Conservation (phyloP, 163 green algal genomes). For the Chlorella variabilis region DNA sequence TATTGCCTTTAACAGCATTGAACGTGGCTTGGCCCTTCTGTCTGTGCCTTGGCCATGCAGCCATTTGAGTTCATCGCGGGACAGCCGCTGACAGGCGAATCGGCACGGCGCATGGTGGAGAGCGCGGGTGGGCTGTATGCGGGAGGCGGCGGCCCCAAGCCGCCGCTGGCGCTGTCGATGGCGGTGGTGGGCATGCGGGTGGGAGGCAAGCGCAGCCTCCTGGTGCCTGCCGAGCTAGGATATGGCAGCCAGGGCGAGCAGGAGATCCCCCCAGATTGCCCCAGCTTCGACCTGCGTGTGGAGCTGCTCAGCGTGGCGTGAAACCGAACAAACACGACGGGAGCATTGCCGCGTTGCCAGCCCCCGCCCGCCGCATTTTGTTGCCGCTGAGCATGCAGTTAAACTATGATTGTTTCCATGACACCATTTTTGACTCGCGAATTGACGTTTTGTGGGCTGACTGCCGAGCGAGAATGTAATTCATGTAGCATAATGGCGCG, state of each 20-base stretch:
- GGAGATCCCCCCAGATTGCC: constrained; percentile 82
- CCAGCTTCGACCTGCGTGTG: constrained; percentile 81
- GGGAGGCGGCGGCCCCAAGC: constrained; percentile 77
- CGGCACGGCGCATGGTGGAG: constrained; percentile 39
- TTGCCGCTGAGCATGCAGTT: too few species aligned
- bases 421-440: too few species aligned
- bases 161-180: constrained; percentile 76
- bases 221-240: constrained; percentile 79
- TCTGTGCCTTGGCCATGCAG: constrained; percentile 50
- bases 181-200: constrained; percentile 85
- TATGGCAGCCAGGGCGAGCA: constrained; percentile 79
- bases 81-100: constrained; percentile 41
- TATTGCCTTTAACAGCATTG: too few species aligned
- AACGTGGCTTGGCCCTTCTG: too few species aligned
- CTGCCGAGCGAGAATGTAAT: too few species aligned
- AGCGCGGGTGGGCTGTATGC: constrained; percentile 73
- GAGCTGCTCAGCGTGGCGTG: constrained; percentile 66
- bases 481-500: too few species aligned
- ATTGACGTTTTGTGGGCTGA: too few species aligned
- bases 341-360: too few species aligned
- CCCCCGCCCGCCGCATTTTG: too few species aligned
- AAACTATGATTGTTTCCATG: too few species aligned
- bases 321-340: too few species aligned
- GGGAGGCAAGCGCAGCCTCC: constrained; percentile 77
- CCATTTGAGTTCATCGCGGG: constrained; percentile 84